Conservation (phyloP, 2,329 filamentous ascomycete species). For the Lachnellula hyalina region DNA sequence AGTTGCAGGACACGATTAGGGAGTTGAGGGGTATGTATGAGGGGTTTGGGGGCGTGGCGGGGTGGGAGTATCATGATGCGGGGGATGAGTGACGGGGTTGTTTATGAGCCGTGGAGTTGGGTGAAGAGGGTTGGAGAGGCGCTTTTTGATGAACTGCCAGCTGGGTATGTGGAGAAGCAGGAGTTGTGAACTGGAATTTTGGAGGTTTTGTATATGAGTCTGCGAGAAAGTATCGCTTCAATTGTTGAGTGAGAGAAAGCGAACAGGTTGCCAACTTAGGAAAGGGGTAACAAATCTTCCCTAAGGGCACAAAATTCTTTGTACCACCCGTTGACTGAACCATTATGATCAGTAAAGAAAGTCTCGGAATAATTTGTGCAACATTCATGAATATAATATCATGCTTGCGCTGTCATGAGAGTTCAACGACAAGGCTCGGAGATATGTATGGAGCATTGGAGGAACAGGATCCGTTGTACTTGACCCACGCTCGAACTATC, state of each 20-base stretch:
- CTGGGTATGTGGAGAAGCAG: not conserved
- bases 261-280: not conserved
- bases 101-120: constrained; percentile 67
- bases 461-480: no score
- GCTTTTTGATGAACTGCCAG: constrained; percentile 10
- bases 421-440: no score
- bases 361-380: no score
- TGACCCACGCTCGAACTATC: no score
- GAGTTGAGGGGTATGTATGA: constrained; percentile 43
- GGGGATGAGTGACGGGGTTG: constrained; percentile 49
- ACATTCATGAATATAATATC: no score
- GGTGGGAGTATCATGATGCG: constrained; percentile 90
- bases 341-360: no score
- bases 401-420: no score
- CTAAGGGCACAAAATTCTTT: no score
- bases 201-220: not conserved
- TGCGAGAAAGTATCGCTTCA: not conserved
- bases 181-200: not conserved
- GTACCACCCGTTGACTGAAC: no score
- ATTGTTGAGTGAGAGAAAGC: not conserved
- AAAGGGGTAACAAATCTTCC: no score
- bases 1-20: constrained; percentile 49
- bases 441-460: no score
- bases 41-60: constrained; percentile 71
- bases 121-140: constrained; percentile 51